Percentiles rank a stretch among this genome's conserved stretches.
These are phyloP conservation scores for Aspergillus indologenus DNA, from an alignment of 495 filamentous ascomycete species.

Conservation along the genomic window DNA sequence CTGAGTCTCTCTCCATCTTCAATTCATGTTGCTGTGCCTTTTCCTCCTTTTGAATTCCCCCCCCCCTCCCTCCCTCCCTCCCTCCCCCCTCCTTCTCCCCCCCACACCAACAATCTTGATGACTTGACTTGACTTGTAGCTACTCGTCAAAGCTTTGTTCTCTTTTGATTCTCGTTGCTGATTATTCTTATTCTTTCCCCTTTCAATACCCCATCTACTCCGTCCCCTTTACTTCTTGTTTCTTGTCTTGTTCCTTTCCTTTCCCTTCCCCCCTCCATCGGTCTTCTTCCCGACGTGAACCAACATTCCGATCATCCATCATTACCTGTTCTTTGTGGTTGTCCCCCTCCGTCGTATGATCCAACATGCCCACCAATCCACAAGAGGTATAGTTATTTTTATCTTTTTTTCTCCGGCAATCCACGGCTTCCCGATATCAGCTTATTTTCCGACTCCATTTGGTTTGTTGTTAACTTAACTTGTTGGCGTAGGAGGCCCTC, in stretches of 20 bases:
- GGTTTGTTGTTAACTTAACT: background rate
- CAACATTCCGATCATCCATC: background rate
- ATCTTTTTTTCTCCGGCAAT: constrained; percentile 2
- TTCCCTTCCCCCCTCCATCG: background rate
- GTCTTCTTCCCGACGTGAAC: background rate
- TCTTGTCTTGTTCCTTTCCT: background rate
- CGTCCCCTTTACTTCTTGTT: background rate
- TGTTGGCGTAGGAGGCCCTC: constrained; percentile 31
- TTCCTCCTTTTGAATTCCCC: no score
- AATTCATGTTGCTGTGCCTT: no score
- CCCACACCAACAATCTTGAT: background rate
- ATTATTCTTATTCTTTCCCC: background rate
- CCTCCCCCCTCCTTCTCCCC: background rate
- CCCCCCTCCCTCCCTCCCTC: background rate
- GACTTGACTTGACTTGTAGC: no score
- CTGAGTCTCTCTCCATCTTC: background rate
- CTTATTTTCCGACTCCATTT: constrained; percentile 6
- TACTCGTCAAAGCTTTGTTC: no score
- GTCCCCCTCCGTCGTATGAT: constrained; percentile 15
- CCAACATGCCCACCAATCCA: constrained; percentile 19
- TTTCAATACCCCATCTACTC: no score
- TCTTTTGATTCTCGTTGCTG: background rate
- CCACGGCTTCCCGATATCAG: background rate
- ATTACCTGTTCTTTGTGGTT: background rate
- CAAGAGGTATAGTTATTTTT: constrained; percentile 18